phyloP scores from a whole-genome alignment of 2,329 filamentous ascomycete species.

The Emergomyces africanus region DNA sequence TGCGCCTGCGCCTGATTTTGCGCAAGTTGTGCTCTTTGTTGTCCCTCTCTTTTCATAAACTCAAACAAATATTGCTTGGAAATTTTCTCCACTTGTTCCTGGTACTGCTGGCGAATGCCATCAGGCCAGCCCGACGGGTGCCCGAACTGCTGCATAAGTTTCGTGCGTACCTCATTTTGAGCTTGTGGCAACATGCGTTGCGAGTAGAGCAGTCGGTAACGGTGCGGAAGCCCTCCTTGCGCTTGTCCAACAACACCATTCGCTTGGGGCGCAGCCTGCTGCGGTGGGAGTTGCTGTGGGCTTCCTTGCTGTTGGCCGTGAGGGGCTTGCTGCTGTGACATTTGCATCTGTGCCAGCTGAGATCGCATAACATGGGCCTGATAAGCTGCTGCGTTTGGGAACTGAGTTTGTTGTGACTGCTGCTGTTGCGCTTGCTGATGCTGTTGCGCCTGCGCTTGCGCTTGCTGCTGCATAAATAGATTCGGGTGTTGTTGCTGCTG shows the following conservation, averaged over 20 bases:
- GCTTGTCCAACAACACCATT: conserved; percentile 21
- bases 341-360: conserved; percentile 27
- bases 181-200: conserved; percentile 20
- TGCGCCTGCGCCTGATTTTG: conserved; percentile 10
- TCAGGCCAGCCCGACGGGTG: conserved; percentile 27
- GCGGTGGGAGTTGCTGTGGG: conserved; percentile 22
- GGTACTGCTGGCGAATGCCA: conserved; percentile 26
- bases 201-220: conserved; percentile 26
- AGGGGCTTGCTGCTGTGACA: conserved; percentile 20
- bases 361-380: conserved; percentile 27
- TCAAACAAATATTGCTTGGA: conserved; percentile 27
- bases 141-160: conserved; percentile 27
- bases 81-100: conserved; percentile 23
- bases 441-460: conserved; percentile 13
- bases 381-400: conserved; percentile 19
- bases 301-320: conserved; percentile 19
- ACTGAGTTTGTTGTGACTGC: conserved; percentile 13
- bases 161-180: conserved; percentile 25
- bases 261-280: conserved; percentile 27
- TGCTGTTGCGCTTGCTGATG: conserved; percentile 20
- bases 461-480: conserved; percentile 15
- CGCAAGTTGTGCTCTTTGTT: conserved; percentile 18
- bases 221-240: conserved; percentile 14
- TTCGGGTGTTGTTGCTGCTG: conserved; percentile 25
- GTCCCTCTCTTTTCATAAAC: conserved; percentile 26